Percentiles rank a stretch among this genome's conserved stretches.
Conservation (phyloP, 1,139 yeast genomes). For the Diutina ranongensis region DNA sequence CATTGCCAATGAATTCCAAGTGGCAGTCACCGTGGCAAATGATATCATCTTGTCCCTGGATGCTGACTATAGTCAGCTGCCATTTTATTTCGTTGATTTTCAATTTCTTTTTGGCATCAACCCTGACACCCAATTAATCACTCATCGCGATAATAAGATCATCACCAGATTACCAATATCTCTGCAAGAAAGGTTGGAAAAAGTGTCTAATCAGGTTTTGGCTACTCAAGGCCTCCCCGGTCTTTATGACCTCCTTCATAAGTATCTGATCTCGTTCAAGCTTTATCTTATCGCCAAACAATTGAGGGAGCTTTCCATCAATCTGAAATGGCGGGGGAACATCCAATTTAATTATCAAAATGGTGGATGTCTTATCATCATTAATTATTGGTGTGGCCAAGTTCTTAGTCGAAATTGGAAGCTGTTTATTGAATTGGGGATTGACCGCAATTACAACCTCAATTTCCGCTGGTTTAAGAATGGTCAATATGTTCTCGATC, state of each 20-base stretch:
- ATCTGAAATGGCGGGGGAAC: constrained; percentile 52
- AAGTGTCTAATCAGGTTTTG: constrained; percentile 45
- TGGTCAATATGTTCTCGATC: constrained; percentile 23
- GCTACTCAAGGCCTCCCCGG: constrained; percentile 33
- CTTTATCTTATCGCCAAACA: constrained; percentile 60
- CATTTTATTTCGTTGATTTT: constrained; percentile 71
- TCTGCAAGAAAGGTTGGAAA: constrained; percentile 31
- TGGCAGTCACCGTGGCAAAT: constrained; percentile 55
- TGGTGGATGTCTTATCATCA: constrained; percentile 38
- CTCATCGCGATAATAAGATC: constrained; percentile 18
- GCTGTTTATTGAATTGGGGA: constrained; percentile 55
- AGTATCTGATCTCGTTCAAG: constrained; percentile 64
- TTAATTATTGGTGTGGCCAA: constrained; percentile 62
- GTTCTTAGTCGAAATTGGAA: constrained; percentile 25
- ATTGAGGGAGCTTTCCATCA: constrained; percentile 40
- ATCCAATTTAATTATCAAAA: constrained; percentile 53
- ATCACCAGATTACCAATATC: constrained; percentile 22
- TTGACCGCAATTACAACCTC: constrained; percentile 39
- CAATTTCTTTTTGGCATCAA: constrained; percentile 44
- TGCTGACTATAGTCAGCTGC: constrained; percentile 34
- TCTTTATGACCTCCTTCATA: constrained; percentile 56
- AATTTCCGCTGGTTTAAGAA: constrained; percentile 62
- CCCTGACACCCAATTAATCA: constrained; percentile 23
- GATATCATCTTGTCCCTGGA: constrained; percentile 37
- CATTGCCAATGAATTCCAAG: constrained; percentile 55